phyloP scores from a whole-genome alignment of 495 filamentous ascomycete genomes.

The Rhizodiscina lignyota region DNA sequence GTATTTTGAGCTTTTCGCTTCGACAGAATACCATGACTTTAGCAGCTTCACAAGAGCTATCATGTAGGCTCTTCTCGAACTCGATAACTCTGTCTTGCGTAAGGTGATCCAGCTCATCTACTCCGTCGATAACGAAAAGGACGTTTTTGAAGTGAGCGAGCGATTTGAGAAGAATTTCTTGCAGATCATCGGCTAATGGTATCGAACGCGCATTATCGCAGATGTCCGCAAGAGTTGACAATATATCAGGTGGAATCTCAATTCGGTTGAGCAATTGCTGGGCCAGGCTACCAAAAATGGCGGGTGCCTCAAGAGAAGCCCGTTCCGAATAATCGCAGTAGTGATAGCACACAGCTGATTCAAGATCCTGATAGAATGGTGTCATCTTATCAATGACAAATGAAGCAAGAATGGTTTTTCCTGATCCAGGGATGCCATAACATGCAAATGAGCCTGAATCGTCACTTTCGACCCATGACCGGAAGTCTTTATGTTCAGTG shows the following conservation, averaged over 20 bases:
- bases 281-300: conserved; percentile 3
- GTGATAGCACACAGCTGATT: conserved; percentile 4
- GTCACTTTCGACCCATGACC: conserved; percentile 3
- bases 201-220: neutral
- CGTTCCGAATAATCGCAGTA: conserved; percentile 12
- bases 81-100: neutral
- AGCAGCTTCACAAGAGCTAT: neutral
- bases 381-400: conserved; percentile 3
- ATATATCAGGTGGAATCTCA: neutral
- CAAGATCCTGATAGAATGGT: no score
- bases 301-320: conserved; percentile 2
- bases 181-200: neutral
- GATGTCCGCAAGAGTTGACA: conserved; percentile 1
- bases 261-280: conserved; percentile 4
- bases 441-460: conserved; percentile 4
- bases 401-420: conserved; percentile 10
- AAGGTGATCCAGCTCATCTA: conserved; percentile 7
- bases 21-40: conserved; percentile 7
- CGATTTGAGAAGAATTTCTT: neutral
- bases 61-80: neutral
- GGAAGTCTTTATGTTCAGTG: neutral
- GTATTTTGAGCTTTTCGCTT: conserved; percentile 2
- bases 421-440: conserved; percentile 11
- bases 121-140: conserved; percentile 8
- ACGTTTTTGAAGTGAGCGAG: conserved; percentile 2